phyloP scores from a whole-genome alignment of 1,284 basidiomycete genomes.

The Austroboletus niveus region DNA sequence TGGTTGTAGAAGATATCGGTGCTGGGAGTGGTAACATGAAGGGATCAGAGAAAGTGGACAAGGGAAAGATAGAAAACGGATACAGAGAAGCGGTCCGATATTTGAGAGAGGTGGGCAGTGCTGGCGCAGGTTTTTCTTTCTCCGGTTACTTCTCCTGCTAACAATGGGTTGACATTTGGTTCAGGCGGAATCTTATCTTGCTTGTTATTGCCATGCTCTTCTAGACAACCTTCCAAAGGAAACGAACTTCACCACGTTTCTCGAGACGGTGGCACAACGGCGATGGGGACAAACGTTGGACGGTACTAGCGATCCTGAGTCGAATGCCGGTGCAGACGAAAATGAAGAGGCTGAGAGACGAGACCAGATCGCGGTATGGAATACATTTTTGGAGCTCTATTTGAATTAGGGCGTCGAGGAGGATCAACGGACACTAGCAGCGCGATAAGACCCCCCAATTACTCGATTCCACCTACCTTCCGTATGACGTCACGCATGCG shows the following conservation, averaged over 20 bases:
- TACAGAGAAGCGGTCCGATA: conserved; percentile 83
- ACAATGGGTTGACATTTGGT: background rate
- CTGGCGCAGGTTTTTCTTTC: conserved; percentile 55
- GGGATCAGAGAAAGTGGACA: conserved; percentile 18
- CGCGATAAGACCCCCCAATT: conserved; percentile 66
- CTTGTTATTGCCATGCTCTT: conserved; percentile 82
- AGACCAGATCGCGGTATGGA: conserved; percentile 92
- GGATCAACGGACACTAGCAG: conserved; percentile 6
- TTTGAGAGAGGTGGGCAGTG: conserved; percentile 73
- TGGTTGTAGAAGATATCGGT: conserved; percentile 91
- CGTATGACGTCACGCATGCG: conserved; percentile 88
- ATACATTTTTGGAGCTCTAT: conserved; percentile 94
- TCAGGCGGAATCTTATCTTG: conserved; percentile 79
- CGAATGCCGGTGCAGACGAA: conserved; percentile 17
- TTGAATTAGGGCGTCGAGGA: conserved; percentile 40
- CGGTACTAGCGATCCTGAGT: conserved; percentile 16
- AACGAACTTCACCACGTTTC: conserved; percentile 88
- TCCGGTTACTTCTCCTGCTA: background rate
- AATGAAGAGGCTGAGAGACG: conserved; percentile 56
- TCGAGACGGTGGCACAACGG: conserved; percentile 81
- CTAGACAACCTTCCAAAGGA: conserved; percentile 80
- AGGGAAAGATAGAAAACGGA: conserved; percentile 24
- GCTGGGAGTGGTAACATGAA: conserved; percentile 37
- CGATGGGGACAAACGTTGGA: conserved; percentile 83
- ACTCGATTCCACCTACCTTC: conserved; percentile 61